Base-by-base conservation (phyloP, 495 filamentous ascomycete genomes). In the Hypoxylon trugodes region DNA sequence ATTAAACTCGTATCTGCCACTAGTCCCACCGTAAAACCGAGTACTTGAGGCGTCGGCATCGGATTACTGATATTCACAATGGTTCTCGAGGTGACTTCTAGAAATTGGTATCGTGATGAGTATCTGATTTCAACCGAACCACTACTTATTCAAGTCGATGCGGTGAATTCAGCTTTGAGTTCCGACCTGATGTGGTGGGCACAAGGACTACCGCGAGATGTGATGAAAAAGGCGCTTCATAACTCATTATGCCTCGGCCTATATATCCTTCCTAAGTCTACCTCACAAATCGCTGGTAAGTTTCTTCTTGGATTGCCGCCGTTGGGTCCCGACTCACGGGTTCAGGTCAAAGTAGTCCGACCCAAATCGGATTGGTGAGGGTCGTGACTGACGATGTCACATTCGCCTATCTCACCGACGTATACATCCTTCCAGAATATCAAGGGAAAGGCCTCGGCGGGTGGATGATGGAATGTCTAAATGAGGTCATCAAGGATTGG, bases 391-490 rank as follows among this genome's bases (percentile, higher is more conserved):
- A 90, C 62, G 70, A 82, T 59, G 77, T 84, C 8, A 87, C 87
- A 0, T 83, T 88, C 59, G 86, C 79, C n/a, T 91, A 89, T 64
- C 74, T 90, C 18, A 88, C 88, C 7, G 89, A 90, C 53, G 84
- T 92, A 18, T 92, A 86, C 59, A 73, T 91, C 4, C 53, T 85
- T 0, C 68, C 76, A 0, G 76, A 82, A 46, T 77, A 86, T 45
- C 83, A 88, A 51, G 79, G 82, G 0, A 72, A 78, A n/a, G 88
- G 88, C 0, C 75, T 91, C 0, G 88, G 83, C 0, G 74, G 70
- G 7, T 92, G 86, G 86, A 66, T 90, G 54, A 81, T 89, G 61
- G 60, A 69, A 15, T 87, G 86, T 61, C 68, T 86, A 7, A 74
- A 83, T 33, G 85, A 90, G 61, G 41, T 80, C 1, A 32, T 89